Evolutionary conservation across 768 basidiomycete species (phyloP).

Genomic region (Nidula microcarpa): DNA sequence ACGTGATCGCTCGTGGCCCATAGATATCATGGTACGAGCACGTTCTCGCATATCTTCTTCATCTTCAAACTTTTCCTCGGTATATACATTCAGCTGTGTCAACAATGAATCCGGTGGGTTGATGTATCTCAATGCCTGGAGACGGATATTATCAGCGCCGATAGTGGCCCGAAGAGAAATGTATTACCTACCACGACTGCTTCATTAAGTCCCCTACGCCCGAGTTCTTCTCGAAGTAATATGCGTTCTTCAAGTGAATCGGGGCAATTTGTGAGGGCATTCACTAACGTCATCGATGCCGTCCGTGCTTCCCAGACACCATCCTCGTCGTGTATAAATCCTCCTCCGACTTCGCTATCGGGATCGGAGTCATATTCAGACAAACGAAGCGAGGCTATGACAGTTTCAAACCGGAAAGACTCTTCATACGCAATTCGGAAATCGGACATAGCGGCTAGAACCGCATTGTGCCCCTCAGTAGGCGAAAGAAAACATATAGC

Average conservation of each 20-base stretch:
- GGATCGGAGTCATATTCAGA: constrained; percentile 35
- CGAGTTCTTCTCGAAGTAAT: constrained; percentile 77
- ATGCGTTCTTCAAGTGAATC: constrained; percentile 78
- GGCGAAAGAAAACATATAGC: constrained; percentile 77
- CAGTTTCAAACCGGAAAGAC: constrained; percentile 73
- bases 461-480: constrained; percentile 67
- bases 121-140: constrained; percentile 69
- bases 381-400: constrained; percentile 61
- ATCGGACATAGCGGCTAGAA: constrained; percentile 79
- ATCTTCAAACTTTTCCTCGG: constrained; percentile 89
- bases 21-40: constrained; percentile 30
- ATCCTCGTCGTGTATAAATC: constrained; percentile 51
- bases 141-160: background rate
- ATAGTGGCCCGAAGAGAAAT: background rate
- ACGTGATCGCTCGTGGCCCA: constrained; percentile 24
- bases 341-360: constrained; percentile 25
- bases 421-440: constrained; percentile 71
- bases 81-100: constrained; percentile 78
- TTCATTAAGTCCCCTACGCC: constrained; percentile 79
- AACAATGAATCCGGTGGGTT: constrained; percentile 70
- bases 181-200: constrained; percentile 68
- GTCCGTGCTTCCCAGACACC: constrained; percentile 81
- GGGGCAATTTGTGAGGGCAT: constrained; percentile 74
- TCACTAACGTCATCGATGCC: constrained; percentile 74
- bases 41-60: constrained; percentile 80